phyloP scores from a whole-genome alignment of 192 early-diverging fungal genomes.

The Cetraspora pellucida region DNA sequence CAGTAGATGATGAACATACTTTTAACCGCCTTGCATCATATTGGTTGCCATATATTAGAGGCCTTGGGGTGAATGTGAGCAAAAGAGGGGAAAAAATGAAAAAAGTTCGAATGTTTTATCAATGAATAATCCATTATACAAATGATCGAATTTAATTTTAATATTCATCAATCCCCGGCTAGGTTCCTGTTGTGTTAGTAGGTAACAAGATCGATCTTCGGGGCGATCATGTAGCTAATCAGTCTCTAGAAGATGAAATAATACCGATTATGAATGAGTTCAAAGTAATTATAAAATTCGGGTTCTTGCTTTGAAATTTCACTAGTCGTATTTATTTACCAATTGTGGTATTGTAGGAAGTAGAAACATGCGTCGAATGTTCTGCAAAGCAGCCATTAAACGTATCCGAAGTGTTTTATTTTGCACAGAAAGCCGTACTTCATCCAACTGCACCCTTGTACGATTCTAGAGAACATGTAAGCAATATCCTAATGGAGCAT shows the following conservation, averaged over 20 bases:
- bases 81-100: not conserved
- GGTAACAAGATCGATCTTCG: slow-evolving; percentile 91
- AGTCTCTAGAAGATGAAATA: slow-evolving; percentile 89
- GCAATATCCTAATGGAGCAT: slow-evolving; percentile 12
- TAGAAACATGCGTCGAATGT: slow-evolving; percentile 99
- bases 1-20: slow-evolving; percentile 81
- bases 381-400: slow-evolving; percentile 94
- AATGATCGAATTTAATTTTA: slow-evolving; percentile 1
- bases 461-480: slow-evolving; percentile 89
- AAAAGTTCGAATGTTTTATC: not conserved
- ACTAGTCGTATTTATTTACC: not conserved
- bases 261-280: slow-evolving; percentile 99
- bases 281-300: slow-evolving; percentile 58
- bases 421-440: slow-evolving; percentile 98
- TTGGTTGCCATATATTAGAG: slow-evolving; percentile 94
- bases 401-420: slow-evolving; percentile 99
- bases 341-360: slow-evolving; percentile 63
- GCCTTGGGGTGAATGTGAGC: slow-evolving; percentile 86
- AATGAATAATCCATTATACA: not conserved
- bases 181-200: slow-evolving; percentile 92
- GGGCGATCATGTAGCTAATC: slow-evolving; percentile 82
- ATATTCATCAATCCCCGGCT: not conserved
- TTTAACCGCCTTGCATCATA: slow-evolving; percentile 82
- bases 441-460: slow-evolving; percentile 97
- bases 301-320: not conserved